Conservation (phyloP, 106 monocot species). For the Xerophyta viscosa region DNA sequence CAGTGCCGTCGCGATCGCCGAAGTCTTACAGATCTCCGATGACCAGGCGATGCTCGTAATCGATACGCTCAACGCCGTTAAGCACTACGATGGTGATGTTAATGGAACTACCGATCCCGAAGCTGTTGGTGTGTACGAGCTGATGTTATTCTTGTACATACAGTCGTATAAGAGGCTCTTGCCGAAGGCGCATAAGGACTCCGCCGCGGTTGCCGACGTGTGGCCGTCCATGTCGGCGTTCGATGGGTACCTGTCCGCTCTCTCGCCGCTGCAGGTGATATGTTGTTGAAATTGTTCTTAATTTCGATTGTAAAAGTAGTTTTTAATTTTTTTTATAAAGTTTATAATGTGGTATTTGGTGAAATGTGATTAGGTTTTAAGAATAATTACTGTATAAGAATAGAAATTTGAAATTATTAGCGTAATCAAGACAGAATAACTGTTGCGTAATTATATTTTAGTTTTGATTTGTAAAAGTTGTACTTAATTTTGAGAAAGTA, state of each 20-base stretch:
- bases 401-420: too few species aligned
- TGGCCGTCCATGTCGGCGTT: conserved; percentile 90
- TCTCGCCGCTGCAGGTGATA: conserved; percentile 87
- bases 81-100: too few species aligned
- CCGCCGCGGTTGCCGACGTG: conserved; percentile 65
- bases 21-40: conserved; percentile 60
- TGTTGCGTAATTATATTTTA: too few species aligned
- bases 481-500: too few species aligned
- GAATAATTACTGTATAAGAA: too few species aligned
- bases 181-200: conserved; percentile 70
- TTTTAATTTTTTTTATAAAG: background rate
- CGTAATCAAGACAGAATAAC: too few species aligned
- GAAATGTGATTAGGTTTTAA: too few species aligned
- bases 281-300: too few species aligned
- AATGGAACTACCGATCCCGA: conserved; percentile 45
- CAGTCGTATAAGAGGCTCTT: conserved; percentile 84
- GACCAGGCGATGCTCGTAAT: conserved; percentile 50
- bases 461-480: too few species aligned
- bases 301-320: too few species aligned
- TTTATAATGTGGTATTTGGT: too few species aligned
- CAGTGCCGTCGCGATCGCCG: conserved; percentile 41
- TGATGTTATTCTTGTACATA: conserved; percentile 67
- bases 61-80: conserved; percentile 38
- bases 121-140: conserved; percentile 42
- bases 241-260: conserved; percentile 82